A percentile compares a stretch with the other conserved stretches of the same genome.
These are phyloP conservation scores for Diaporthe vaccinii DNA, from an alignment of 2,329 filamentous ascomycete genomes.

Conservation along the genomic window DNA sequence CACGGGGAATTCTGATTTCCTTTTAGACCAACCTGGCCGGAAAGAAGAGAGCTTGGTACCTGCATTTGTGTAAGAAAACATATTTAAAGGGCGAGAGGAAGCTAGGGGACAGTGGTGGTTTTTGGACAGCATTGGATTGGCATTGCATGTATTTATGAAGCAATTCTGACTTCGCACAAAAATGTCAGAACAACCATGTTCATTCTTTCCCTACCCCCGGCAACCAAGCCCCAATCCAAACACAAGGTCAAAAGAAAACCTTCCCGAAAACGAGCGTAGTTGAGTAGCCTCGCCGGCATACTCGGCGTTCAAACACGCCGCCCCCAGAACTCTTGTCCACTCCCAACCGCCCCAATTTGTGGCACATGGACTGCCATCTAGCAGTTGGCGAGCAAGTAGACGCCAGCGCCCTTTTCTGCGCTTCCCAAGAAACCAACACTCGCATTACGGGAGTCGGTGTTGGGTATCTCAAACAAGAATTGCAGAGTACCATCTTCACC, in stretches of 20 bases:
- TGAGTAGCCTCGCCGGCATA: neutral
- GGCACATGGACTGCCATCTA: neutral
- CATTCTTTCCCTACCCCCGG: neutral
- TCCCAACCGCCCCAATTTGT: neutral
- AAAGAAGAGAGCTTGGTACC: neutral
- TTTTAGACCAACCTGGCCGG: neutral
- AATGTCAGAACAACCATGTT: neutral
- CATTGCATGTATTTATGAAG: neutral
- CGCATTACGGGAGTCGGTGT: constrained; percentile 38
- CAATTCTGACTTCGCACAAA: neutral
- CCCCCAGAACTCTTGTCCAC: neutral
- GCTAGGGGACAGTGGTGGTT: neutral
- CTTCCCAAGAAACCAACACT: constrained; percentile 37
- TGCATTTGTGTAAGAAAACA: too few relatives aligned
- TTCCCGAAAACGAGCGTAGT: neutral
- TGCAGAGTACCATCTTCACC: constrained; percentile 20
- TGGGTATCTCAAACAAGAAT: constrained; percentile 40
- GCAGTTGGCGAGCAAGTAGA: constrained; percentile 40
- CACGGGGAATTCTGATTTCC: neutral
- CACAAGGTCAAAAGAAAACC: neutral
- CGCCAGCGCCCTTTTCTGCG: constrained; percentile 34
- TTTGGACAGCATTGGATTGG: too few relatives aligned
- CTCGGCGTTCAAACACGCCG: too few relatives aligned
- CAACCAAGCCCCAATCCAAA: neutral
- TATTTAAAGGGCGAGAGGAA: too few relatives aligned